These are phyloP conservation scores for Pseudofabraea citricarpa DNA, from an alignment of 2,329 filamentous ascomycete species.

Conservation along the genomic window DNA sequence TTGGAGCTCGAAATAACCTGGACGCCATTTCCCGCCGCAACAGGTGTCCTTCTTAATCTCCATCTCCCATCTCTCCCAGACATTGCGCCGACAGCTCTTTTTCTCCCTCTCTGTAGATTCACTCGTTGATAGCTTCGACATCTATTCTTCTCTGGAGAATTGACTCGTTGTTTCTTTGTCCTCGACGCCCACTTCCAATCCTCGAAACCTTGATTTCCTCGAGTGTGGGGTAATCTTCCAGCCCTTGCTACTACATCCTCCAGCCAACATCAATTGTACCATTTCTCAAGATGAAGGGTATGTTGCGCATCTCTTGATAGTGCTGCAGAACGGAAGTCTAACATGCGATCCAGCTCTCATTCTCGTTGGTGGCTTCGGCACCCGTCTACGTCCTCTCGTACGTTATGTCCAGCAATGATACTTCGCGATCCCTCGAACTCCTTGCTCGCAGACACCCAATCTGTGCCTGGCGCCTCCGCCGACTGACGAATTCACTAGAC, in stretches of 20 bases:
- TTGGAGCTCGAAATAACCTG: neutral
- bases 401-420: constrained; percentile 31
- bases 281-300: constrained; percentile 27
- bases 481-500: constrained; percentile 52
- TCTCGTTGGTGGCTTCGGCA: constrained; percentile 98
- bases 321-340: neutral
- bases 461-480: constrained; percentile 21
- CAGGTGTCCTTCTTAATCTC: neutral
- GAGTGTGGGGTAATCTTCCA: constrained; percentile 12
- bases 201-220: constrained; percentile 1
- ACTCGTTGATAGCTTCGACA: neutral
- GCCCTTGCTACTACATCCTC: neutral
- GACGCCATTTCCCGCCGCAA: neutral
- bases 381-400: constrained; percentile 93
- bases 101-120: neutral
- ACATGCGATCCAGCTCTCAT: constrained; percentile 67
- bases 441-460: constrained; percentile 8
- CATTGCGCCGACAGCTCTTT: no score
- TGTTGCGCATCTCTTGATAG: constrained; percentile 5
- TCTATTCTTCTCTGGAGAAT: constrained; percentile 1
- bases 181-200: neutral
- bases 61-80: neutral
- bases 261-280: constrained; percentile 8
- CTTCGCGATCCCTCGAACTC: constrained; percentile 14
- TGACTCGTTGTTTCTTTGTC: neutral